Evolutionary conservation across 306 rosid species (phyloP).

Genomic region (Vachellia pachyceras): DNA sequence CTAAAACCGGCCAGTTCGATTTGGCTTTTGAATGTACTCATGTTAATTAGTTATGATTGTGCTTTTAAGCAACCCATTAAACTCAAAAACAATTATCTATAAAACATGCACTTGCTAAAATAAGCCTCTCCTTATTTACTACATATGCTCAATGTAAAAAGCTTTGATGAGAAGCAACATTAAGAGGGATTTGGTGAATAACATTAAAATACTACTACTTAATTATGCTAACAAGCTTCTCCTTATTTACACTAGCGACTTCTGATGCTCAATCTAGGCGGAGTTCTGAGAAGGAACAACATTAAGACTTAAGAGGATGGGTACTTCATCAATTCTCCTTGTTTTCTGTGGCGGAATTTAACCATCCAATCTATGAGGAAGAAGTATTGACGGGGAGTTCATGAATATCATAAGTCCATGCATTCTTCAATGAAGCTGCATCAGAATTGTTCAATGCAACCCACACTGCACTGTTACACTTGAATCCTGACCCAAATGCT

Average conservation of each 20-base stretch:
- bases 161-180: neutral
- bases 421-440: constrained; percentile 8
- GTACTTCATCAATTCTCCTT: too few relatives aligned
- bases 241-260: too few relatives aligned
- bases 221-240: too few relatives aligned
- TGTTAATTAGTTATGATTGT: too few relatives aligned
- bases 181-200: constrained; percentile 7
- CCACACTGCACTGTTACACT: constrained; percentile 44
- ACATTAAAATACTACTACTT: too few relatives aligned
- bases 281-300: neutral
- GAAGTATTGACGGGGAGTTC: neutral
- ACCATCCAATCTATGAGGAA: too few relatives aligned
- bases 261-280: neutral
- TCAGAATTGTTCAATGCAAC: constrained; percentile 26
- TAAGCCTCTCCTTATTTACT: neutral
- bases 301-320: too few relatives aligned
- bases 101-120: neutral
- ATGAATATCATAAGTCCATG: constrained; percentile 40
- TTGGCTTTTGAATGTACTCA: too few relatives aligned
- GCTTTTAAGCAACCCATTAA: too few relatives aligned
- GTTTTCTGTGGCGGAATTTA: too few relatives aligned
- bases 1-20: too few relatives aligned
- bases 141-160: neutral
- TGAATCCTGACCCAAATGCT: constrained; percentile 43
- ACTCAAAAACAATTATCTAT: too few relatives aligned